Percentiles rank a stretch among this genome's conserved stretches.
These are phyloP conservation scores for Aspergillus funiculosus DNA, from an alignment of 495 filamentous ascomycete species.

Conservation along the genomic window DNA sequence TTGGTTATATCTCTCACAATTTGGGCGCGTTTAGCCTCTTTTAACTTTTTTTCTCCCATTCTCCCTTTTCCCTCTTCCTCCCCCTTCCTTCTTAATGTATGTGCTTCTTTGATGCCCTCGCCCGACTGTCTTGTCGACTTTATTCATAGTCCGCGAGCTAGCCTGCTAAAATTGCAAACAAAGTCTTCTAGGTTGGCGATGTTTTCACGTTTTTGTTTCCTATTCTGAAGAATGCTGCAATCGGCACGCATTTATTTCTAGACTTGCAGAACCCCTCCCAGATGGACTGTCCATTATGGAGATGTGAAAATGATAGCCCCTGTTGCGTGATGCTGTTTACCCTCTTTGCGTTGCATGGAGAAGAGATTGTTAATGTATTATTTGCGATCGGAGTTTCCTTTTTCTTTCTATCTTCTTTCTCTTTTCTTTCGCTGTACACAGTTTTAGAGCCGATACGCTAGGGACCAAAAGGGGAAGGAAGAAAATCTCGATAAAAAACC, in stretches of 20 bases:
- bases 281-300: constrained; percentile 3
- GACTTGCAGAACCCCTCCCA: constrained; percentile 14
- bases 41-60: constrained; percentile 16
- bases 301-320: constrained; percentile 5
- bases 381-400: constrained; percentile 24
- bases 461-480: constrained; percentile 11
- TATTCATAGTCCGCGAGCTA: constrained; percentile 13
- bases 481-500: constrained; percentile 15
- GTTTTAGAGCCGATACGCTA: constrained; percentile 17
- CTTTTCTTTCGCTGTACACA: constrained; percentile 31
- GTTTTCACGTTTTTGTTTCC: constrained; percentile 14
- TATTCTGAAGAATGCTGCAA: constrained; percentile 16
- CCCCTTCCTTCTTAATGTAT: constrained; percentile 22
- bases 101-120: constrained; percentile 18
- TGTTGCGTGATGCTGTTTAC: constrained; percentile 16
- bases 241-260: constrained; percentile 21
- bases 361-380: constrained; percentile 23
- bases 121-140: constrained; percentile 9
- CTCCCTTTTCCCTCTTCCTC: constrained; percentile 14
- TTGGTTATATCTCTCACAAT: constrained; percentile 41
- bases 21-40: constrained; percentile 31
- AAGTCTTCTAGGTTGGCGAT: constrained; percentile 18
- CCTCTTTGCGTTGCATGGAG: constrained; percentile 31
- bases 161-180: constrained; percentile 22
- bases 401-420: no score